phyloP scores from a whole-genome alignment of 805 yeast species.

The Saccharomycopsis sp. region DNA sequence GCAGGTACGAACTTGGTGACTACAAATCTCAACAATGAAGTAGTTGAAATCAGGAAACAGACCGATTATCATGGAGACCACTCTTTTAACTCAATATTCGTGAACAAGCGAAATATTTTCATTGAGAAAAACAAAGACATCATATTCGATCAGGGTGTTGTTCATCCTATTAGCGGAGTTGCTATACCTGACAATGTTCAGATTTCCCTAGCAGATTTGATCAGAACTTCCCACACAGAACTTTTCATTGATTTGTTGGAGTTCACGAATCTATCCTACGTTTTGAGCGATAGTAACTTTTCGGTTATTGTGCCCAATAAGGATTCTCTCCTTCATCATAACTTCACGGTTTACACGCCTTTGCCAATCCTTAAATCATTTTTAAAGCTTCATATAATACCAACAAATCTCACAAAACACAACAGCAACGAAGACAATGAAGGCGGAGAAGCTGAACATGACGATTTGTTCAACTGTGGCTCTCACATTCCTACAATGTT shows the following conservation, averaged over 20 bases:
- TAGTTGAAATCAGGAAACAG: constrained; percentile 21
- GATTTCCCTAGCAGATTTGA: constrained; percentile 49
- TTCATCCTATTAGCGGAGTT: constrained; percentile 58
- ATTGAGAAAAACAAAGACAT: constrained; percentile 48
- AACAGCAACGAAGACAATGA: constrained; percentile 3
- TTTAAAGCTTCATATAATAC: constrained; percentile 62
- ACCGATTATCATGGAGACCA: constrained; percentile 20
- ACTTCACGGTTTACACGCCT: constrained; percentile 37
- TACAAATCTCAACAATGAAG: constrained; percentile 29
- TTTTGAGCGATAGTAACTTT: constrained; percentile 35
- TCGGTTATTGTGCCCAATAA: constrained; percentile 73
- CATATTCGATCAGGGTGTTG: constrained; percentile 76
- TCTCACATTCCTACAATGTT: constrained; percentile 37
- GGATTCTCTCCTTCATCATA: constrained; percentile 40
- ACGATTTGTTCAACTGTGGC: constrained; percentile 41
- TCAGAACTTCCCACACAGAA: constrained; percentile 37
- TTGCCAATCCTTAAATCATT: constrained; percentile 44
- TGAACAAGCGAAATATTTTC: constrained; percentile 19
- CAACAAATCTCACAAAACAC: constrained; percentile 42
- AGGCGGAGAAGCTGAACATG: not conserved
- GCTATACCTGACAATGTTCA: constrained; percentile 50
- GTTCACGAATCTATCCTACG: constrained; percentile 36
- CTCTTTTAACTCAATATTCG: constrained; percentile 22
- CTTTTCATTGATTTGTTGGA: constrained; percentile 41
- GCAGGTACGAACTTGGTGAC: constrained; percentile 27